Conservation (phyloP, 1,139 yeast species). For the Blastobotrys aristatus region DNA sequence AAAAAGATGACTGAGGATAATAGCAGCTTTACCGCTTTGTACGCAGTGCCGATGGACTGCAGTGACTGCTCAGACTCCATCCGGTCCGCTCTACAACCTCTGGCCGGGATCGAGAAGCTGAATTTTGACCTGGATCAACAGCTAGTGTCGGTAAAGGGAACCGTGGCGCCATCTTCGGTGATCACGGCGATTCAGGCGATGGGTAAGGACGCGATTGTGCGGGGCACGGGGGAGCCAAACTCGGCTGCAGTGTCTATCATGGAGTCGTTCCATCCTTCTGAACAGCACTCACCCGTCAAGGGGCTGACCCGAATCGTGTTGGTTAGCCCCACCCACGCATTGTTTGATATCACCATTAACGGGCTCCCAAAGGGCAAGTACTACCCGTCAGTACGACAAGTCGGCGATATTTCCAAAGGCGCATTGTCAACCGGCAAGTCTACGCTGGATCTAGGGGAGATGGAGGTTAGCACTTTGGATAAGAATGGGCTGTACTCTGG, state of each 20-base stretch:
- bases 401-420: conserved; percentile 76
- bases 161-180: conserved; percentile 63
- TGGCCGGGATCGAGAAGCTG: conserved; percentile 45
- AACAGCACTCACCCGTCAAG: conserved; percentile 57
- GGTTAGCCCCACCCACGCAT: conserved; percentile 43
- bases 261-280: conserved; percentile 59
- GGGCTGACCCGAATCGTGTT: conserved; percentile 88
- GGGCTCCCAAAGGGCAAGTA: conserved; percentile 61
- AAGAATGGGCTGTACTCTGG: conserved; percentile 40
- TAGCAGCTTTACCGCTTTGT: conserved; percentile 8
- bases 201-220: conserved; percentile 83
- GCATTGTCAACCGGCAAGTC: conserved; percentile 66
- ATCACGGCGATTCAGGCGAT: conserved; percentile 60
- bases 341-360: conserved; percentile 73
- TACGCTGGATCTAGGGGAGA: conserved; percentile 34
- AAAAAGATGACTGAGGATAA: background rate
- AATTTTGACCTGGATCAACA: conserved; percentile 48
- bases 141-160: conserved; percentile 59
- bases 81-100: conserved; percentile 43
- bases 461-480: conserved; percentile 40
- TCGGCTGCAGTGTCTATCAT: conserved; percentile 89
- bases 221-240: conserved; percentile 86
- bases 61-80: conserved; percentile 62
- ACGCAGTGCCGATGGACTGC: conserved; percentile 65
- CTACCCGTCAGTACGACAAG: conserved; percentile 60